These are phyloP conservation scores for Parastagonospora nodorum DNA, from an alignment of 2,329 filamentous ascomycete species.

Conservation along the genomic window DNA sequence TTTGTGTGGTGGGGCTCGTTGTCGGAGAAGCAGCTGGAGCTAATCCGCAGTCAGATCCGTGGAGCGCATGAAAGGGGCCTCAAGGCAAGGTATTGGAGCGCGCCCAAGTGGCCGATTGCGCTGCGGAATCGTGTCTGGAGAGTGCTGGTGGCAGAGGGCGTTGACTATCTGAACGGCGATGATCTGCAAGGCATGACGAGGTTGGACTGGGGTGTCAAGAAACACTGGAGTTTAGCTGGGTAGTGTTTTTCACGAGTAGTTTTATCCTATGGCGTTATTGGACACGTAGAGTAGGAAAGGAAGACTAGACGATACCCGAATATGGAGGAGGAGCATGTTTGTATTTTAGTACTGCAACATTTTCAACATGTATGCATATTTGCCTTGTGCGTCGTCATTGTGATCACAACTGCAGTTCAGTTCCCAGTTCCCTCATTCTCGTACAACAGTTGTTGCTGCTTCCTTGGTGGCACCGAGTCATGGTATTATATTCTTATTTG, in stretches of 20 bases:
- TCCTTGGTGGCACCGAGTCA: too few species aligned
- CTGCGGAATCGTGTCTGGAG: slow-evolving; percentile 62
- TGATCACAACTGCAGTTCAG: too few species aligned
- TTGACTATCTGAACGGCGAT: slow-evolving; percentile 64
- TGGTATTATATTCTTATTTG: too few species aligned
- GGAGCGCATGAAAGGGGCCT: slow-evolving; percentile 58
- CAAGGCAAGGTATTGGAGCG: slow-evolving; percentile 62
- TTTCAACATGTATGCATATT: neutral
- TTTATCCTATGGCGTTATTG: neutral
- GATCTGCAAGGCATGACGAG: slow-evolving; percentile 57
- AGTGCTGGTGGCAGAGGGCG: slow-evolving; percentile 58
- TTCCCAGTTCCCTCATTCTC: too few species aligned
- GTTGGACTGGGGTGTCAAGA: slow-evolving; percentile 52
- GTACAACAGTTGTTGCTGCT: too few species aligned
- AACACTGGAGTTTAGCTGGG: slow-evolving; percentile 30
- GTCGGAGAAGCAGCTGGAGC: slow-evolving; percentile 50
- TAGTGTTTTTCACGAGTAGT: slow-evolving; percentile 1
- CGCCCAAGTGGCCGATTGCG: slow-evolving; percentile 60
- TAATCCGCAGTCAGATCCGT: slow-evolving; percentile 58
- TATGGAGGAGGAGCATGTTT: too few species aligned
- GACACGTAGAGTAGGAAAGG: neutral
- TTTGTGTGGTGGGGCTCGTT: slow-evolving; percentile 55
- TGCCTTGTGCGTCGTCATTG: too few species aligned
- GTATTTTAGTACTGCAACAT: too few species aligned
- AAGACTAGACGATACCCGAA: too few species aligned